Evolutionary conservation across 106 monocot genomes (phyloP), one percentile per base, ranked within the genome.

Genomic region (Apostasia shenzhenica): DNA sequence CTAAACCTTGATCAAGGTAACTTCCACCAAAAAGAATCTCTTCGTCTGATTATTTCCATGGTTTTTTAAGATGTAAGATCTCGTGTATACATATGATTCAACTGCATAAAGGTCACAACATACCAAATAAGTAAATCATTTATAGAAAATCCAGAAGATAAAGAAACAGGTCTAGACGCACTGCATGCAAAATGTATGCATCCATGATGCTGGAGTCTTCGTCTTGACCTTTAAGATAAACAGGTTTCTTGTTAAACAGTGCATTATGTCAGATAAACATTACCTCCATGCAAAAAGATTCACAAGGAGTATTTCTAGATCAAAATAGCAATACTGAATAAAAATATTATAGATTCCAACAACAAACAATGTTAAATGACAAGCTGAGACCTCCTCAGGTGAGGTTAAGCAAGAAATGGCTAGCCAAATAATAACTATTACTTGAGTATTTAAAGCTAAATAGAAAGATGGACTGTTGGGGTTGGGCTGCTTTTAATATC

Each of bases 1-100:
- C n/a, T 81, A 92, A 99, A 57, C 97, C 97, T 69, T 92, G 92
- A 73, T 99, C 97, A 71, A 92, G 82, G 65, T 78, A 93, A 56
- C 70, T 59, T 52, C 67, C 84, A 70, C 77, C 80, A 72, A 50
- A 14, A 75, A 89, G 74, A 69, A 82, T 60, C 60, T 81, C 92
- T 66, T 86, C 14, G 71, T 70, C 53, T 81, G 70, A 62, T 45
- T 71, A 4, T 81, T 80, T 69, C 73, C 66, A 73, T 82, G 69
- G 68, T 75, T 90, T 8, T 8, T 62, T 47, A 42, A 92, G 81
- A n/a, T 74, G 86, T 88, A 80, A 85, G 46, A 70, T 80, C 81
- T 77, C 92, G 82, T 40, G 87, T 79, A 67, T 81, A 79, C 71
- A 99, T 55, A 85, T 99, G 92, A 85, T 92, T 87, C 69, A 99